Conservation (phyloP, 2,329 filamentous ascomycete genomes). For the Lachnellula cervina region DNA sequence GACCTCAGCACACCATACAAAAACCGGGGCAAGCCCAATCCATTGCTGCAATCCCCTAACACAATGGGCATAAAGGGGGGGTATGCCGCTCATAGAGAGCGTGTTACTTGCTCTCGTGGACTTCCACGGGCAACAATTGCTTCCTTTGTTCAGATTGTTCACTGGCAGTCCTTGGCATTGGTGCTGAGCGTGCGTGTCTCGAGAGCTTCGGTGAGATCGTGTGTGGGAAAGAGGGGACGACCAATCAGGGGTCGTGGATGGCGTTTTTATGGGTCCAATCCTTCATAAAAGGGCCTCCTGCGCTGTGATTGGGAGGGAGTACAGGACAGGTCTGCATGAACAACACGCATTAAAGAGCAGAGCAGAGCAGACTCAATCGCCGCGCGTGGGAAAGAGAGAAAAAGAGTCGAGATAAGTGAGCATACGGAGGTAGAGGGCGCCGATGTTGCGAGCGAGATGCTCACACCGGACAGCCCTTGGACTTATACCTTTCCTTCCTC, state of each 20-base stretch:
- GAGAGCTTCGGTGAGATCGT: slow-evolving; percentile 12
- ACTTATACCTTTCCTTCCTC: slow-evolving; percentile 13
- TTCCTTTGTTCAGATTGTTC: neutral
- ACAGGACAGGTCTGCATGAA: slow-evolving; percentile 3
- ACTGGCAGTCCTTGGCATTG: slow-evolving; percentile 8
- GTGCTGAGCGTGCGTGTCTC: slow-evolving; percentile 5
- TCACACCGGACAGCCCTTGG: slow-evolving; percentile 1
- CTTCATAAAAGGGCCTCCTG: neutral
- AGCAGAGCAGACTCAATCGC: neutral
- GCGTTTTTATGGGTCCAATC: neutral
- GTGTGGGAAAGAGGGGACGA: slow-evolving; percentile 1
- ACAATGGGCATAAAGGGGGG: neutral
- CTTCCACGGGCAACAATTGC: neutral
- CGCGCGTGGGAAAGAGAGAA: neutral
- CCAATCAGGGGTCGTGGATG: slow-evolving; percentile 18
- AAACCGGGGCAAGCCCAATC: neutral
- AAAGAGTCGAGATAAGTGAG: neutral
- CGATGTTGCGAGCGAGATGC: neutral
- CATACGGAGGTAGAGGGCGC: no score
- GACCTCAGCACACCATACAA: neutral
- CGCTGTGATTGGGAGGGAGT: slow-evolving; percentile 7
- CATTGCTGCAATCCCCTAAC: neutral
- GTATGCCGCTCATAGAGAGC: neutral
- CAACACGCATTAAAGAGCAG: slow-evolving; percentile 1
- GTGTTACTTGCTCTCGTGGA: neutral